Percentiles rank a stretch among this genome's conserved stretches.
Conservation (phyloP, 1,139 yeast species). For the Hansenula sp. region DNA sequence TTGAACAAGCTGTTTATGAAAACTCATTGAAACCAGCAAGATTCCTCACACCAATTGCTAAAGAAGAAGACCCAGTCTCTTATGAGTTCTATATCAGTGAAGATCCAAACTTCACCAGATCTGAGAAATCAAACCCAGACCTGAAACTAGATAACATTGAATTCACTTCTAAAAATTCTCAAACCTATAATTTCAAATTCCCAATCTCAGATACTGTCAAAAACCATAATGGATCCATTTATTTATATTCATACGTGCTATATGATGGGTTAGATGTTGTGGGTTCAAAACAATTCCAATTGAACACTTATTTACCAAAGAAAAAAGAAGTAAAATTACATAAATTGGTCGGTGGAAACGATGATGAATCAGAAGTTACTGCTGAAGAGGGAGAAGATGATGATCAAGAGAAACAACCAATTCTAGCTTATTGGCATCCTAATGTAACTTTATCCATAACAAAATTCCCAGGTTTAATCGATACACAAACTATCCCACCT, state of each 20-base stretch:
- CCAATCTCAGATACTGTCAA: constrained; percentile 16
- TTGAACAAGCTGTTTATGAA: constrained; percentile 20
- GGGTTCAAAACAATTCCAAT: constrained; percentile 18
- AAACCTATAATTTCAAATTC: constrained; percentile 8
- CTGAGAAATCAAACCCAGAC: constrained; percentile 4
- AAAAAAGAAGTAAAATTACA: constrained; percentile 25
- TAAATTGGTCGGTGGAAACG: constrained; percentile 25
- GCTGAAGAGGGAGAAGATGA: constrained; percentile 2
- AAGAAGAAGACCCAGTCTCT: constrained; percentile 8
- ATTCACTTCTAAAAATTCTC: constrained; percentile 11
- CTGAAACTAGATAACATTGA: constrained; percentile 7
- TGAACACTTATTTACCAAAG: constrained; percentile 24
- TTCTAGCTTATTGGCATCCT: constrained; percentile 34
- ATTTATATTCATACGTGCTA: constrained; percentile 25
- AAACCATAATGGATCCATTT: constrained; percentile 26
- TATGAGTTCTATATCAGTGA: constrained; percentile 19
- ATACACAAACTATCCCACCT: constrained; percentile 19
- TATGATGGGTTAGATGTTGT: constrained; percentile 15
- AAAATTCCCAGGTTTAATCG: constrained; percentile 23
- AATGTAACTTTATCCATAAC: constrained; percentile 25
- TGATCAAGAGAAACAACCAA: constrained; percentile 14
- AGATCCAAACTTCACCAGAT: constrained; percentile 3
- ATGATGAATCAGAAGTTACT: constrained; percentile 8
- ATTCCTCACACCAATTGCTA: constrained; percentile 19
- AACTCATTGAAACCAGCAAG: constrained; percentile 19